phyloP scores from a whole-genome alignment of 805 yeast species.

The Hanseniaspora lachancei region DNA sequence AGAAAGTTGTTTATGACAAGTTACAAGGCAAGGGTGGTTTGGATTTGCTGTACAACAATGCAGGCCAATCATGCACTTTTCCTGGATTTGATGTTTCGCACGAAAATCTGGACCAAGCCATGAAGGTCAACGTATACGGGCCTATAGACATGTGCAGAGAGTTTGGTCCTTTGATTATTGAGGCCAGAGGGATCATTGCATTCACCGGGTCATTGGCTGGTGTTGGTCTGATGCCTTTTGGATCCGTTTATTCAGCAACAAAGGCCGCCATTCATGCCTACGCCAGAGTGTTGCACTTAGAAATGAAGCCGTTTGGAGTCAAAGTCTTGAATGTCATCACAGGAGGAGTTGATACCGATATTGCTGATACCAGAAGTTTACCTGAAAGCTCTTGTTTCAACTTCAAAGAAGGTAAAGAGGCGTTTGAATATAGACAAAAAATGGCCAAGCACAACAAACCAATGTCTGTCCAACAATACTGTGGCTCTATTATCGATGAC shows the following conservation, averaged over 20 bases:
- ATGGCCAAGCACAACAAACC: slow-evolving; percentile 53
- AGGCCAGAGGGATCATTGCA: slow-evolving; percentile 32
- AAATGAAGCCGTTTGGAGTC: slow-evolving; percentile 60
- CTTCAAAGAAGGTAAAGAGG: slow-evolving; percentile 37
- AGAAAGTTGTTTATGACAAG: slow-evolving; percentile 28
- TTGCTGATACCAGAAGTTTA: slow-evolving; percentile 51
- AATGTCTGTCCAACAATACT: slow-evolving; percentile 44
- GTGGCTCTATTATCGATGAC: slow-evolving; percentile 33
- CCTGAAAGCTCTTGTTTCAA: slow-evolving; percentile 44
- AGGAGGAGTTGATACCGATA: slow-evolving; percentile 62
- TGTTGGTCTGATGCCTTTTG: slow-evolving; percentile 54
- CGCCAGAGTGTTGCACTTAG: slow-evolving; percentile 49
- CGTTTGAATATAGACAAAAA: slow-evolving; percentile 38
- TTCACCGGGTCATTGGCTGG: slow-evolving; percentile 69
- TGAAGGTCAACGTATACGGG: slow-evolving; percentile 57
- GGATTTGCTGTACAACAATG: slow-evolving; percentile 59
- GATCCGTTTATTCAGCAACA: slow-evolving; percentile 49
- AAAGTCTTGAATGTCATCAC: slow-evolving; percentile 56
- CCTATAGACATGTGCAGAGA: slow-evolving; percentile 53
- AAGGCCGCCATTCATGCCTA: slow-evolving; percentile 70
- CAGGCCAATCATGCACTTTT: slow-evolving; percentile 61
- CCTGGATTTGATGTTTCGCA: slow-evolving; percentile 58
- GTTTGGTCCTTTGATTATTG: slow-evolving; percentile 41
- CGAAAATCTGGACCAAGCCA: slow-evolving; percentile 37
- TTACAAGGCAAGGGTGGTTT: slow-evolving; percentile 36